These are phyloP conservation scores for Symbiodinium natans DNA, from an alignment of 73 alveolate genomes.

Conservation along the genomic window DNA sequence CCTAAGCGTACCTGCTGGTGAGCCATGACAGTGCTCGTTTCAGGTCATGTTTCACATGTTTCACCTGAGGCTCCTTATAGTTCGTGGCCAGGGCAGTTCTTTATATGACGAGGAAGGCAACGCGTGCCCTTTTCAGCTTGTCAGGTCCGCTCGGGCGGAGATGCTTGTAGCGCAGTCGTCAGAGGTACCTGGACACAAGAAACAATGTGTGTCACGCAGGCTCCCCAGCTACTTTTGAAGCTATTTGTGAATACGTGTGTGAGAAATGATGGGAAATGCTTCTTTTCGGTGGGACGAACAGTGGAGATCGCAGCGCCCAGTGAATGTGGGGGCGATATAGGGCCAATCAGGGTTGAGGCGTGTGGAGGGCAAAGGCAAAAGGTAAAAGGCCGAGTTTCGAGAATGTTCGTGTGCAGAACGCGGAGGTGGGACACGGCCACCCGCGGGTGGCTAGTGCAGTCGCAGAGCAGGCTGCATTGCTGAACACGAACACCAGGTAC, in stretches of 20 bases:
- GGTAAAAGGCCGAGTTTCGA: too few relatives aligned
- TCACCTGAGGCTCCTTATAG: background rate
- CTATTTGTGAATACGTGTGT: background rate
- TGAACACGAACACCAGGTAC: slow-evolving; percentile 42
- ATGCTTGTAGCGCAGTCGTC: background rate
- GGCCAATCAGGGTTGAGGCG: too few relatives aligned
- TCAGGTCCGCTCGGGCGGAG: too few relatives aligned
- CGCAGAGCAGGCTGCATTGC: slow-evolving; percentile 3
- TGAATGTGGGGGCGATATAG: too few relatives aligned
- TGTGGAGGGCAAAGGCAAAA: too few relatives aligned
- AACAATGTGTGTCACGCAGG: slow-evolving; percentile 41
- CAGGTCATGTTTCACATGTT: too few relatives aligned
- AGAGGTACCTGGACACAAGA: slow-evolving; percentile 24
- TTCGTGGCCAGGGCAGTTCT: slow-evolving; percentile 28
- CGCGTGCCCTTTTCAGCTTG: background rate
- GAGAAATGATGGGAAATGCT: too few relatives aligned
- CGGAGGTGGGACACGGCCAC: slow-evolving; percentile 24
- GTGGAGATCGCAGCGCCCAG: too few relatives aligned
- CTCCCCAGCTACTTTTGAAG: background rate
- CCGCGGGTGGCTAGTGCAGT: slow-evolving; percentile 48
- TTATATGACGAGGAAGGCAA: background rate
- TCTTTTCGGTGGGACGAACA: too few relatives aligned
- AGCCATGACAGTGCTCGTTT: too few relatives aligned
- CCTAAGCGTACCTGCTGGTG: background rate
- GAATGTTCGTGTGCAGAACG: background rate